Percentiles rank a stretch among this genome's conserved stretches.
phyloP scores from a whole-genome alignment of 495 filamentous ascomycete species.

The Aspergillus conjunctus region DNA sequence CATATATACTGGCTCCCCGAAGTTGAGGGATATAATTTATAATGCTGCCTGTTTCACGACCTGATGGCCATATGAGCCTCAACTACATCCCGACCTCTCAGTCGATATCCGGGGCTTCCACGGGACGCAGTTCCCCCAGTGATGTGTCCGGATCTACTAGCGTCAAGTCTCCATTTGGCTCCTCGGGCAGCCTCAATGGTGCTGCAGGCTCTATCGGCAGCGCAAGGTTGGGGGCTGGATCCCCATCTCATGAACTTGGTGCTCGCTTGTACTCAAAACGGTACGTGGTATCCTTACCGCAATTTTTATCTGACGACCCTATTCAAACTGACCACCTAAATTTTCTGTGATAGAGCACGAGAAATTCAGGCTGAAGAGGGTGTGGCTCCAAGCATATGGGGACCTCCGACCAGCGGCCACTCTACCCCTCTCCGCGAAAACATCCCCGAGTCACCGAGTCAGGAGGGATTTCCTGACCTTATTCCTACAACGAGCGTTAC shows the following conservation, averaged over 20 bases:
- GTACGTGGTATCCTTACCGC: conserved; percentile 54
- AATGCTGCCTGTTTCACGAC: conserved; percentile 81
- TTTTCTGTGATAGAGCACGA: conserved; percentile 63
- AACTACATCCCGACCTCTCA: conserved; percentile 74
- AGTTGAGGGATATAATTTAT: conserved; percentile 53
- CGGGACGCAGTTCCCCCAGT: conserved; percentile 81
- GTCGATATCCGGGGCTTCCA: conserved; percentile 81
- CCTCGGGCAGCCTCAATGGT: conserved; percentile 62
- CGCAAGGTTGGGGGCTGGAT: conserved; percentile 87
- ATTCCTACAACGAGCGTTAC: conserved; percentile 62
- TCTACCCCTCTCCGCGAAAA: conserved; percentile 96
- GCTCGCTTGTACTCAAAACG: conserved; percentile 85
- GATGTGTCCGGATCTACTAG: conserved; percentile 71
- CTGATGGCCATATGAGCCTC: conserved; percentile 74
- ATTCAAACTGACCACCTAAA: conserved; percentile 20
- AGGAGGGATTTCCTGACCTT: conserved; percentile 93
- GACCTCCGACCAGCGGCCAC: conserved; percentile 90
- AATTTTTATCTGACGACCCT: neutral
- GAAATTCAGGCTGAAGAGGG: conserved; percentile 98
- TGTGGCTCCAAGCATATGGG: conserved; percentile 84
- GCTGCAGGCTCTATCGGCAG: conserved; percentile 70
- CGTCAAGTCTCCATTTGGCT: conserved; percentile 74
- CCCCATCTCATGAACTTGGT: conserved; percentile 90
- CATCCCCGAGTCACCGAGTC: conserved; percentile 92
- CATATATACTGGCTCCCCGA: conserved; percentile 13